Percentiles rank a stretch among this genome's conserved stretches.
phyloP scores from a whole-genome alignment of 2,329 filamentous ascomycete genomes.

The Xylariaceae sp. region DNA sequence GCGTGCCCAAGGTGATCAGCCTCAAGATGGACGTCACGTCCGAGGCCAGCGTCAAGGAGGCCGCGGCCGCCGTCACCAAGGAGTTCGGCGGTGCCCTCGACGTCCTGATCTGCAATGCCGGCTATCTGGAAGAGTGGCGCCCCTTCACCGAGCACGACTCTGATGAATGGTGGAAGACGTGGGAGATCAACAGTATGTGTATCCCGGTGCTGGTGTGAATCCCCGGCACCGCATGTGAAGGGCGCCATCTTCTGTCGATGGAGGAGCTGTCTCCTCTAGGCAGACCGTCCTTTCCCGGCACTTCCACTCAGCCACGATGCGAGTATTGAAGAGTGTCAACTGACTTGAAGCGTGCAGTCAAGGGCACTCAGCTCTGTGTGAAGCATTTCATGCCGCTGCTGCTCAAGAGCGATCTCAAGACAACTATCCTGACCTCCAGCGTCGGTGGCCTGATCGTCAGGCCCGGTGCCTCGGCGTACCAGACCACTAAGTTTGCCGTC shows the following conservation, averaged over 20 bases:
- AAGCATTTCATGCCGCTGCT: neutral
- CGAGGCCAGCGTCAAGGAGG: conserved; percentile 25
- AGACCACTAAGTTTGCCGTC: conserved; percentile 36
- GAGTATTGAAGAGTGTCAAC: no score
- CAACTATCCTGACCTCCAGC: conserved; percentile 33
- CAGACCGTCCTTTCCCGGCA: no score
- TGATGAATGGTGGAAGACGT: conserved; percentile 20
- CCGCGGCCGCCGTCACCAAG: conserved; percentile 19
- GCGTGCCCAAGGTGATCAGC: conserved; percentile 21
- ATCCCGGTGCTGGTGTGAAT: conserved; percentile 18
- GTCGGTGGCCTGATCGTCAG: conserved; percentile 27
- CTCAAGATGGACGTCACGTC: conserved; percentile 28
- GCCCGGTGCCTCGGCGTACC: conserved; percentile 35
- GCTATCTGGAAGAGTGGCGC: conserved; percentile 27
- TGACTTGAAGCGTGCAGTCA: no score
- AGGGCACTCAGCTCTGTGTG: neutral
- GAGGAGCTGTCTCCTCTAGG: no score
- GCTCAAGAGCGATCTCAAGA: conserved; percentile 24
- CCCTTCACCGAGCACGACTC: conserved; percentile 15
- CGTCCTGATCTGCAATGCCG: conserved; percentile 33
- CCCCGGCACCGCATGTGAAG: no score
- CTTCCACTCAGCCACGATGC: no score
- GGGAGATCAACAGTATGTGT: conserved; percentile 23
- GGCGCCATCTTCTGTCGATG: no score
- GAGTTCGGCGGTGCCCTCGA: conserved; percentile 25